Evolutionary conservation across 2,329 filamentous ascomycete species (phyloP), one percentile per base, ranked within the genome.

Genomic region (Didymella glomerata): DNA sequence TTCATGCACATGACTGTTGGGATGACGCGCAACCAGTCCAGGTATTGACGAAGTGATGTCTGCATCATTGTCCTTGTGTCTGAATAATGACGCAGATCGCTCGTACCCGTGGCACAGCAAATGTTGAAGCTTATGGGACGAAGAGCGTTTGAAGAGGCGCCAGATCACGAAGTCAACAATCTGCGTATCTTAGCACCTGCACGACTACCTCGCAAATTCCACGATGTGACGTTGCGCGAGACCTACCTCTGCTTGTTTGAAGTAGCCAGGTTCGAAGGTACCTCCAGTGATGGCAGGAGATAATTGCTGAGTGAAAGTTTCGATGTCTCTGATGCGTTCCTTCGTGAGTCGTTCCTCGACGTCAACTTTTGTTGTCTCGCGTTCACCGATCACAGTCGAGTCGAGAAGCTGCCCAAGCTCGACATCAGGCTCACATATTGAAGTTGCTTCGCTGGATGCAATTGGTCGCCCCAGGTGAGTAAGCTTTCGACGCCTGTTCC

Each of bases 81-180:
- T 70, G 32, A 68, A 64, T 51, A 60, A 24, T 46, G 65, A 67
- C 41, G 76, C 72, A 2, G 77, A 75, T 65, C 83, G 86, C 68
- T 89, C 86, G 68, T 89, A 96, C 24, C 94, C 94, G 80, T 96
- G 89, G 67, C 92, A 93, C 4, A 99, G 84, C 5, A 97, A 70
- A 77, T 97, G 91, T 49, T 86, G 84, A 1, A 90, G 88, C 69
- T 84, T 85, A 48, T 81, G 75, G 58, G 77, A 78, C 27, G 76
- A 69, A 30, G 82, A 79, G 66, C 85, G 83, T 13, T 85, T 86
- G 75, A 96, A 97, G 2, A 97, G 80, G 10, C 86, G 82, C 86
- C 90, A 93, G 41, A 97, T 86, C 16, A 79, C 78, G 60, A 81
- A 82, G 64, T 83, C 78, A 28, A 84, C 80, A 65, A 81, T 77